These are phyloP conservation scores for Knufia petricola DNA, from an alignment of 2,329 filamentous ascomycete genomes.

Conservation along the genomic window DNA sequence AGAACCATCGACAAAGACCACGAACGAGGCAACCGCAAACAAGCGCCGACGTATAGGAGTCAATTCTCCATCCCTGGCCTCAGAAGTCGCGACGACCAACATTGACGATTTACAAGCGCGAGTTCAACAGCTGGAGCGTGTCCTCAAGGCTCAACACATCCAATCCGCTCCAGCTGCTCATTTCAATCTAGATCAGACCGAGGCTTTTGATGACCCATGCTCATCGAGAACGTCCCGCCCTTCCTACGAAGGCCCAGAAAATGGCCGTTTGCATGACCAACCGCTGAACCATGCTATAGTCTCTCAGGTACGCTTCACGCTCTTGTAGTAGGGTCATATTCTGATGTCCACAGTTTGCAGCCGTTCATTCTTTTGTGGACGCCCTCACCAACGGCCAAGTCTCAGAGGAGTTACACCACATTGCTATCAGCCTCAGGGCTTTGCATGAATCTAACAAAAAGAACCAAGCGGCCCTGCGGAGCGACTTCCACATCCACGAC, in stretches of 20 bases:
- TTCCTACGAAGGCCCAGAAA: too few relatives aligned
- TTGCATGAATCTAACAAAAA: conserved; percentile 5
- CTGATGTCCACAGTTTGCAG: conserved; percentile 1
- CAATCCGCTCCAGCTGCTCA: neutral
- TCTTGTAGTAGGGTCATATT: neutral
- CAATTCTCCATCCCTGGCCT: neutral
- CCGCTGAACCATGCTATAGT: neutral
- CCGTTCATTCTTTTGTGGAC: neutral
- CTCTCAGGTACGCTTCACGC: neutral
- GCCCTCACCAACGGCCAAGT: neutral
- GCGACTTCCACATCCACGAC: conserved; percentile 13
- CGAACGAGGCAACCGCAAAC: conserved; percentile 4
- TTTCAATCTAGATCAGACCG: neutral
- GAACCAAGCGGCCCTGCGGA: conserved; percentile 8
- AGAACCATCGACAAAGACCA: conserved; percentile 12
- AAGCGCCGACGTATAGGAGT: conserved; percentile 12
- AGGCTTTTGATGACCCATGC: neutral
- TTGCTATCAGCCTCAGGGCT: conserved; percentile 5
- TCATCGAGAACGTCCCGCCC: neutral
- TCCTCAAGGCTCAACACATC: conserved; percentile 10
- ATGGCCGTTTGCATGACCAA: neutral
- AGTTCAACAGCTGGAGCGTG: conserved; percentile 14
- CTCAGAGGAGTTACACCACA: neutral
- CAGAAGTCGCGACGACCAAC: conserved; percentile 1
- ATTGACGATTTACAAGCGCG: conserved; percentile 17